These are phyloP conservation scores for Larix kaempferi DNA, from an alignment of 75 land plant species.

Conservation along the genomic window DNA sequence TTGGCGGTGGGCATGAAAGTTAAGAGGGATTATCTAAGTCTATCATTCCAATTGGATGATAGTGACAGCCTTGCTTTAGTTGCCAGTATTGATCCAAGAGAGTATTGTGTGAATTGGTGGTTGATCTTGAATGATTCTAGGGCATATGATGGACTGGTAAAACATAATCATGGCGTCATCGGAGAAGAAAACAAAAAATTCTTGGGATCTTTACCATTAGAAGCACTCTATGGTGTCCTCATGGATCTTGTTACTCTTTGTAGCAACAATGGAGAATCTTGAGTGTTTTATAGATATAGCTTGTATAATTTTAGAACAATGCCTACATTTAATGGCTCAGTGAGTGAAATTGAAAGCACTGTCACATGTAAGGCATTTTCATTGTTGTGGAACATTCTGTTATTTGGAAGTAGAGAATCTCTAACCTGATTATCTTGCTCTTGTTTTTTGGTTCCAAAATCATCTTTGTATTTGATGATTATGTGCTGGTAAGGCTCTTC, in stretches of 20 bases:
- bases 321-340: neutral
- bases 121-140: slow-evolving; percentile 46
- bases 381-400: neutral
- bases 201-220: slow-evolving; percentile 66
- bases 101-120: slow-evolving; percentile 85
- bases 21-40: slow-evolving; percentile 53
- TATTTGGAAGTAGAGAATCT: neutral
- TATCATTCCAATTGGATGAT: slow-evolving; percentile 70
- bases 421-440: neutral
- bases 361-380: neutral
- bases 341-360: neutral
- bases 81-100: slow-evolving; percentile 74
- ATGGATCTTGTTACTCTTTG: slow-evolving; percentile 75
- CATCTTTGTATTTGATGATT: neutral
- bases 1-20: slow-evolving; percentile 72
- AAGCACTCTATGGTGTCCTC: slow-evolving; percentile 58
- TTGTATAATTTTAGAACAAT: neutral
- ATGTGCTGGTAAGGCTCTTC: neutral
- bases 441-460: neutral
- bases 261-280: slow-evolving; percentile 13
- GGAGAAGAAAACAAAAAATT: slow-evolving; percentile 47
- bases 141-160: slow-evolving; percentile 30
- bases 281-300: neutral
- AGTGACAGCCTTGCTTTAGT: slow-evolving; percentile 66
- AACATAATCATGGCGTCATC: slow-evolving; percentile 6